A percentile compares a stretch with the other conserved stretches of the same genome.
Conservation (phyloP, 1,139 yeast species). For the Protomyces pachydermus region DNA sequence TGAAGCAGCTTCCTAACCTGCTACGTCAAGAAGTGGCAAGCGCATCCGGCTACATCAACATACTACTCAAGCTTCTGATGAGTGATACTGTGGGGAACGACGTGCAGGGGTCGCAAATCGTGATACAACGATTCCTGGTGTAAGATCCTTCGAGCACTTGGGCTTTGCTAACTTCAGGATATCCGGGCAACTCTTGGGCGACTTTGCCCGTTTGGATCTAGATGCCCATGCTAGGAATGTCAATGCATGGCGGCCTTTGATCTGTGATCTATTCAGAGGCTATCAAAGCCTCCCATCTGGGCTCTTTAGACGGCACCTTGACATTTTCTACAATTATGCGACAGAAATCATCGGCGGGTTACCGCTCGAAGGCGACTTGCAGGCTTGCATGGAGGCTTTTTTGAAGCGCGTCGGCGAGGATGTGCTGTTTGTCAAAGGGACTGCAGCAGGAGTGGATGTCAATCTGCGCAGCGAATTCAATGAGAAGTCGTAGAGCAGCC, state of each 20-base stretch:
- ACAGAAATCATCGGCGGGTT: slow-evolving; percentile 64
- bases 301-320: slow-evolving; percentile 63
- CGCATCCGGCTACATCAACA: slow-evolving; percentile 77
- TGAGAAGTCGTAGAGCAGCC: no score
- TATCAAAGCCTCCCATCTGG: slow-evolving; percentile 67
- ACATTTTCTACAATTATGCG: slow-evolving; percentile 62
- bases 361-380: slow-evolving; percentile 57
- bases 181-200: slow-evolving; percentile 62
- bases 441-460: no score
- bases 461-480: no score
- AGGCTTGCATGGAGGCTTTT: slow-evolving; percentile 50
- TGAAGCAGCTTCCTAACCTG: slow-evolving; percentile 85
- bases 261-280: slow-evolving; percentile 78
- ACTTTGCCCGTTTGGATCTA: slow-evolving; percentile 70
- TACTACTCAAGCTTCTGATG: slow-evolving; percentile 78
- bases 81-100: slow-evolving; percentile 46
- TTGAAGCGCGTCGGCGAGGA: slow-evolving; percentile 32
- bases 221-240: slow-evolving; percentile 70
- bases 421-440: slow-evolving; percentile 10
- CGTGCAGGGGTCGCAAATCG: slow-evolving; percentile 48
- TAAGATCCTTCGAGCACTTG: neutral
- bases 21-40: slow-evolving; percentile 88
- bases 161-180: slow-evolving; percentile 36
- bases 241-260: slow-evolving; percentile 85
- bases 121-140: slow-evolving; percentile 48